Evolutionary conservation across 805 yeast species (phyloP), one percentile per base, ranked within the genome.

Genomic region (Saturnispora quitensis): DNA sequence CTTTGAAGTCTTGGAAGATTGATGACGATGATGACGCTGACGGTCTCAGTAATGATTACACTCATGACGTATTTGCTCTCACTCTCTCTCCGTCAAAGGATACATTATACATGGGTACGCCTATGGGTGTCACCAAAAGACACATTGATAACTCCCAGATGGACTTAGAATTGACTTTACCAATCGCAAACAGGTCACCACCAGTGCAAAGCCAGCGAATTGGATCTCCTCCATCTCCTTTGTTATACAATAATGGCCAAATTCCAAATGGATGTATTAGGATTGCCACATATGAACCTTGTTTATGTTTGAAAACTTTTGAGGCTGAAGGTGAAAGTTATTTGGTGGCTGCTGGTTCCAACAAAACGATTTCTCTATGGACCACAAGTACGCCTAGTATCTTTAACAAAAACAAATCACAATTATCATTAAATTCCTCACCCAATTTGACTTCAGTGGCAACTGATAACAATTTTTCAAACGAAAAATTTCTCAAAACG

Each of bases 351-450:
- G 93, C 93, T 18, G 89, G 89, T 3, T 74, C 74, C 46, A 86
- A 84, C 59, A 80, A 84, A 36, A 73, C 85, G 0, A 73, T 88
- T 20, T 78, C 82, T 2, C 62, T 89, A 38, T 90, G 96, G 96
- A 81, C 84, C 58, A 70, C 81, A 10, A 56, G 63, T 31, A 56
- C 59, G 4, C 49, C 64, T 33, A 55, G 56, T 12, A 22, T 50
- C 8, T 8, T 18, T 9, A 38, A 17, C 25, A 18, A 10, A 18
- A 38, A n/a, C 18, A 38, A 17, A 17, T 38, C 42, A 17, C 42
- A 38, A 38, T 18, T 38, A 8, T 20, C 42, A 10, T 38, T 38
- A 17, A 52, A 51, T 43, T 12, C 34, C 3, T 9, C 45, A 12
- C 18, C 17, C 10, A 20, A 13, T 22, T 24, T 36, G 13, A 35